A percentile compares a stretch with the other conserved stretches of the same genome.
Evolutionary conservation across 1,284 basidiomycete species (phyloP).

Genomic region (Pyrrhoderma noxium): DNA sequence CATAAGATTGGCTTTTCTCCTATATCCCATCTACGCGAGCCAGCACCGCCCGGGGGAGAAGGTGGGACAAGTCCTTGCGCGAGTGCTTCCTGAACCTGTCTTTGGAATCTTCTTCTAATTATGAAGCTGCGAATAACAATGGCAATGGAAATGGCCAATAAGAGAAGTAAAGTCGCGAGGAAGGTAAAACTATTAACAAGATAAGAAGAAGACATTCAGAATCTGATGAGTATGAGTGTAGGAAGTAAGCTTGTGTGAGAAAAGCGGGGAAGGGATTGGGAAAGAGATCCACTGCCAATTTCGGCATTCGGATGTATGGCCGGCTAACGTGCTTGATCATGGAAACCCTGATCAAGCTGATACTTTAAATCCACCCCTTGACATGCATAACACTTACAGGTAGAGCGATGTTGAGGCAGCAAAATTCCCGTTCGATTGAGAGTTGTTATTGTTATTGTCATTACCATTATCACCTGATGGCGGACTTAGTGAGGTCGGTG

Average conservation of each 20-base stretch:
- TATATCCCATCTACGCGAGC: constrained; percentile 32
- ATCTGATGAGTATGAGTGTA: neutral
- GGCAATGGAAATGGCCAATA: constrained; percentile 28
- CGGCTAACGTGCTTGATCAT: neutral
- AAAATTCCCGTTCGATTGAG: neutral
- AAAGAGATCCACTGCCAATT: neutral
- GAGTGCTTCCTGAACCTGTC: constrained; percentile 30
- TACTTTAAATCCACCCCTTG: too few species aligned
- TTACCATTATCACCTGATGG: constrained; percentile 27
- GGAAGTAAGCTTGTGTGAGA: constrained; percentile 2
- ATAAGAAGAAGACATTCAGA: constrained; percentile 16
- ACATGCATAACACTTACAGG: constrained; percentile 26
- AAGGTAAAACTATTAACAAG: constrained; percentile 28
- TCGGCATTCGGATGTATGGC: neutral
- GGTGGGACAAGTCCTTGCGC: constrained; percentile 27
- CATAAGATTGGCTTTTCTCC: constrained; percentile 47
- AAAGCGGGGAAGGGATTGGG: neutral
- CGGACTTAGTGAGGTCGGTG: constrained; percentile 23
- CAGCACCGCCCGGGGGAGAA: neutral
- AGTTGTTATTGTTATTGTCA: constrained; percentile 26
- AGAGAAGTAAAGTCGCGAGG: constrained; percentile 28
- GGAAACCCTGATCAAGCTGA: neutral
- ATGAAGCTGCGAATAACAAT: constrained; percentile 33
- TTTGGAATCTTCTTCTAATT: constrained; percentile 28
- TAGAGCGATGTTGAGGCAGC: constrained; percentile 14